Conservation (phyloP, 163 green algal genomes). For the Scenedesmus sp. region DNA sequence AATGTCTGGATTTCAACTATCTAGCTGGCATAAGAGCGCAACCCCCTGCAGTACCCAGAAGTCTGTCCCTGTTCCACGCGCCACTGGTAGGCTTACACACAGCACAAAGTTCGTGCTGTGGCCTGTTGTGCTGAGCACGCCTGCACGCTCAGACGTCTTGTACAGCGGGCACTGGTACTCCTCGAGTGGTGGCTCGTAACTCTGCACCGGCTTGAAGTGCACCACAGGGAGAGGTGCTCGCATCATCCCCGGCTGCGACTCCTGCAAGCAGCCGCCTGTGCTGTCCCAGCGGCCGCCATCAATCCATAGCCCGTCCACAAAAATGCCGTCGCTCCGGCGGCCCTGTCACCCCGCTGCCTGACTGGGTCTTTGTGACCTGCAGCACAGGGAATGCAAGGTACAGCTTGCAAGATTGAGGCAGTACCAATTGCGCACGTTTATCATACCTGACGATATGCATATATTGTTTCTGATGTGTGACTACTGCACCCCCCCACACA, state of each 20-base stretch:
- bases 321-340: slow-evolving; percentile 76
- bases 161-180: slow-evolving; percentile 89
- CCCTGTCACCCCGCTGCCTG: background rate
- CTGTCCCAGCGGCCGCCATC: slow-evolving; percentile 79
- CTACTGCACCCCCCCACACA: no score
- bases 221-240: slow-evolving; percentile 79
- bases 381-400: background rate
- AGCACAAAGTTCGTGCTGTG: slow-evolving; percentile 89
- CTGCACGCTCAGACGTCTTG: slow-evolving; percentile 82
- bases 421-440: background rate
- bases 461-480: no score
- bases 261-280: slow-evolving; percentile 61
- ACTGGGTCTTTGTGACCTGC: background rate
- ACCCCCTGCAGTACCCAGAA: slow-evolving; percentile 86
- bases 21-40: slow-evolving; percentile 81
- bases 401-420: background rate
- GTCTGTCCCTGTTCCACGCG: slow-evolving; percentile 62
- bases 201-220: slow-evolving; percentile 79
- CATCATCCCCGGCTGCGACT: slow-evolving; percentile 80
- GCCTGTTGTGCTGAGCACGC: slow-evolving; percentile 85
- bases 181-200: slow-evolving; percentile 54
- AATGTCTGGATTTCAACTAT: slow-evolving; percentile 29
- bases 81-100: slow-evolving; percentile 74
- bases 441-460: no score
- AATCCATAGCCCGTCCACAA: slow-evolving; percentile 81